These are phyloP conservation scores for Evansstolkia leycettana DNA, from an alignment of 495 filamentous ascomycete species.

Conservation along the genomic window DNA sequence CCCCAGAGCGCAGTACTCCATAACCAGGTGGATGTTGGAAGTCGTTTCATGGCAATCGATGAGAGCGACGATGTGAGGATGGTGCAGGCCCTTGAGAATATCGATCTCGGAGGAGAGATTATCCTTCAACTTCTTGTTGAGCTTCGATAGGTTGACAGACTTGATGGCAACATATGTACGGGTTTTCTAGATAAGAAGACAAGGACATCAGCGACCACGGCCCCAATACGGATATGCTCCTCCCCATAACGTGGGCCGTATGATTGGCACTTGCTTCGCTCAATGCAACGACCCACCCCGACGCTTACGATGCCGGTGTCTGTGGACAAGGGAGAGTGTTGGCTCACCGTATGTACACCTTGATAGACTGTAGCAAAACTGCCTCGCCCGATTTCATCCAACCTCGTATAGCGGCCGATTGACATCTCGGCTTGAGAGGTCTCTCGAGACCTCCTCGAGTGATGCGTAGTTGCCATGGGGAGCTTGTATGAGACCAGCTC, in stretches of 20 bases:
- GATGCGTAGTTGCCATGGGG: slow-evolving; percentile 26
- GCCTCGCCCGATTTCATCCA: slow-evolving; percentile 82
- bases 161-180: slow-evolving; percentile 82
- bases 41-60: slow-evolving; percentile 82
- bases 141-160: slow-evolving; percentile 75
- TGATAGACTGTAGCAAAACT: slow-evolving; percentile 93
- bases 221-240: neutral
- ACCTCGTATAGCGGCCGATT: slow-evolving; percentile 64
- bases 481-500: slow-evolving; percentile 1
- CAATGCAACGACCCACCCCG: too few relatives aligned
- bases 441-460: slow-evolving; percentile 33
- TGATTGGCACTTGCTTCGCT: neutral
- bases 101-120: slow-evolving; percentile 92
- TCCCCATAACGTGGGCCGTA: neutral
- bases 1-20: slow-evolving; percentile 96
- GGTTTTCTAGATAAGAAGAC: slow-evolving; percentile 31
- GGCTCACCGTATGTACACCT: slow-evolving; percentile 70
- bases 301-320: too few relatives aligned
- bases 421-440: slow-evolving; percentile 42
- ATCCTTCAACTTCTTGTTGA: slow-evolving; percentile 91
- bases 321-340: neutral
- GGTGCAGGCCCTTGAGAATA: slow-evolving; percentile 81
- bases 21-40: slow-evolving; percentile 87
- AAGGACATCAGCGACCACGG: slow-evolving; percentile 27
- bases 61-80: slow-evolving; percentile 93